phyloP scores from a whole-genome alignment of 495 filamentous ascomycete species.

The Aspergillus diversus region DNA sequence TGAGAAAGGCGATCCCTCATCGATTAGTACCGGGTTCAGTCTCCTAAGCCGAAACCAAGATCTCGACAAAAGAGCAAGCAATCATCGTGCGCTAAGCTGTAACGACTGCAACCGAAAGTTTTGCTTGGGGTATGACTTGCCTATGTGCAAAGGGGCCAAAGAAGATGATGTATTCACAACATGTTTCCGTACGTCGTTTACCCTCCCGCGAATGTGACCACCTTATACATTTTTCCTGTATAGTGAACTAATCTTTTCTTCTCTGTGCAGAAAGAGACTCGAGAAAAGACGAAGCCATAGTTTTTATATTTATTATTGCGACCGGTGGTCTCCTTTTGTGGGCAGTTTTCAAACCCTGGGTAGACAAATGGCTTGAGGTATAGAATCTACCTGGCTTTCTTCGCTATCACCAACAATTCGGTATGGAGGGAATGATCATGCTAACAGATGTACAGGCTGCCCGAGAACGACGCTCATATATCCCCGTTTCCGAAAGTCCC shows the following conservation, averaged over 20 bases:
- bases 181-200: slow-evolving; percentile 73
- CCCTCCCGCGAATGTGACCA: background rate
- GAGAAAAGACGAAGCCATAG: slow-evolving; percentile 85
- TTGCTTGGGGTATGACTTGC: slow-evolving; percentile 81
- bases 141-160: slow-evolving; percentile 82
- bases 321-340: slow-evolving; percentile 82
- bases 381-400: slow-evolving; percentile 19
- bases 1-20: slow-evolving; percentile 32
- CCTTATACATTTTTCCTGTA: slow-evolving; percentile 1
- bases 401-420: background rate
- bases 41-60: slow-evolving; percentile 29
- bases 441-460: slow-evolving; percentile 38
- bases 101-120: slow-evolving; percentile 89
- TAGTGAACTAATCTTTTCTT: slow-evolving; percentile 16
- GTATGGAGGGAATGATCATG: background rate
- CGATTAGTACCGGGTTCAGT: slow-evolving; percentile 31
- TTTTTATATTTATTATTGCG: slow-evolving; percentile 87
- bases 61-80: slow-evolving; percentile 26
- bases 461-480: slow-evolving; percentile 49
- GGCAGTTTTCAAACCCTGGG: slow-evolving; percentile 72
- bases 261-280: slow-evolving; percentile 74
- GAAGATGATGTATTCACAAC: slow-evolving; percentile 86
- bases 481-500: slow-evolving; percentile 41
- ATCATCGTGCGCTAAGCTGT: slow-evolving; percentile 60
- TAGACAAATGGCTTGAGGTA: slow-evolving; percentile 61